These are phyloP conservation scores for Exophiala sp. DNA, from an alignment of 2,329 filamentous ascomycete genomes.

Conservation along the genomic window DNA sequence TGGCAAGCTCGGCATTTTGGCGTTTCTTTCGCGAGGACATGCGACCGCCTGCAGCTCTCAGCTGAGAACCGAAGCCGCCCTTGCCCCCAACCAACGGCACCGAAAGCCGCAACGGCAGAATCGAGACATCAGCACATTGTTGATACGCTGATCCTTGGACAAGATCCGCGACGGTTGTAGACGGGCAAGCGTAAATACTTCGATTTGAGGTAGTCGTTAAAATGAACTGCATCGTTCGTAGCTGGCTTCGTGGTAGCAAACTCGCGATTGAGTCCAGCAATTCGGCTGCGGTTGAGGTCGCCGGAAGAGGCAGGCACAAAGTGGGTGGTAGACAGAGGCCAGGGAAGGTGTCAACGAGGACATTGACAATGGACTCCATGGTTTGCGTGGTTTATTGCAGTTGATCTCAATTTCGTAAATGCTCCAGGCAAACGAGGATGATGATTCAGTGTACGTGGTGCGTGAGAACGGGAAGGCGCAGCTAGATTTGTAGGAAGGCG, in stretches of 20 bases:
- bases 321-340: slow-evolving; percentile 82
- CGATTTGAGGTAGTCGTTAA: slow-evolving; percentile 80
- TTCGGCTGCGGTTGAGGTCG: slow-evolving; percentile 63
- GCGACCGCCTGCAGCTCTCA: slow-evolving; percentile 92
- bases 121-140: slow-evolving; percentile 53
- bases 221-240: slow-evolving; percentile 56
- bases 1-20: slow-evolving; percentile 57
- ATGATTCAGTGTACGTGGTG: too few relatives aligned
- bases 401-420: too few relatives aligned
- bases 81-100: slow-evolving; percentile 85
- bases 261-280: slow-evolving; percentile 61
- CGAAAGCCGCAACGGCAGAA: slow-evolving; percentile 78
- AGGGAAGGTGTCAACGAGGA: slow-evolving; percentile 79
- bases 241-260: slow-evolving; percentile 56
- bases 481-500: too few relatives aligned
- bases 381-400: background rate
- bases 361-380: slow-evolving; percentile 55
- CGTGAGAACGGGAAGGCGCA: too few relatives aligned
- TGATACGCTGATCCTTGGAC: slow-evolving; percentile 8
- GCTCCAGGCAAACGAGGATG: too few relatives aligned
- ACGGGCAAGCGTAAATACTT: slow-evolving; percentile 56
- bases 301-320: slow-evolving; percentile 68
- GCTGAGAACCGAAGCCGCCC: slow-evolving; percentile 94
- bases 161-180: slow-evolving; percentile 27
- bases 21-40: slow-evolving; percentile 93